phyloP scores from a whole-genome alignment of 768 basidiomycete species.

The Termitomyces sp. region DNA sequence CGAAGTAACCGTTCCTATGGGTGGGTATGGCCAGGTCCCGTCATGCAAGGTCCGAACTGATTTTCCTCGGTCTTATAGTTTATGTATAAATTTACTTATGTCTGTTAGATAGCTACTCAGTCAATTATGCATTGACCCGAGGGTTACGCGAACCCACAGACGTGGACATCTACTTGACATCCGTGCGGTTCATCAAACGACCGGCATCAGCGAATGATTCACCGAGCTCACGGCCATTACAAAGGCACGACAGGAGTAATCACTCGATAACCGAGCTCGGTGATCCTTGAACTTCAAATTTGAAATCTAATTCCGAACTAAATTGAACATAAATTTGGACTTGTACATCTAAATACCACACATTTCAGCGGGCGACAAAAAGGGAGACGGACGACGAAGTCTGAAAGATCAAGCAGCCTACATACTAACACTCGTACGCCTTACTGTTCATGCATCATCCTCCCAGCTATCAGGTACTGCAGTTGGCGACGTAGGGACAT shows the following conservation, averaged over 20 bases:
- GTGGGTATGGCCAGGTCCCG: too few species aligned
- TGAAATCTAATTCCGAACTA: background rate
- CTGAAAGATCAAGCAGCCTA: background rate
- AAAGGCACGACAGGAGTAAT: background rate
- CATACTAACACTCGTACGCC: background rate
- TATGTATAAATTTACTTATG: too few species aligned
- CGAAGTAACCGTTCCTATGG: too few species aligned
- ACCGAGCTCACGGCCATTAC: background rate
- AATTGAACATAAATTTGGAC: background rate
- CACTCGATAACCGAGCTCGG: background rate
- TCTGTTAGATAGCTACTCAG: too few species aligned
- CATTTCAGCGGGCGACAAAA: background rate
- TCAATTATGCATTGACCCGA: too few species aligned
- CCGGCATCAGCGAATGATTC: background rate
- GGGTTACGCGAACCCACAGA: too few species aligned
- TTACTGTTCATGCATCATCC: constrained; percentile 21
- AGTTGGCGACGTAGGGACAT: constrained; percentile 9
- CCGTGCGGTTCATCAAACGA: background rate
- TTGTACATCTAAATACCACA: background rate
- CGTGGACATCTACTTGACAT: background rate
- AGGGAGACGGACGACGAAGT: background rate
- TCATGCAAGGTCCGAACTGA: too few species aligned
- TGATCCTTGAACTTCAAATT: background rate
- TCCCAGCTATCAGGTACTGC: constrained; percentile 31
- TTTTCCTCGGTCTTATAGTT: too few species aligned